Conservation (phyloP, 345 rosid genomes). For the Populus ilicifolia region DNA sequence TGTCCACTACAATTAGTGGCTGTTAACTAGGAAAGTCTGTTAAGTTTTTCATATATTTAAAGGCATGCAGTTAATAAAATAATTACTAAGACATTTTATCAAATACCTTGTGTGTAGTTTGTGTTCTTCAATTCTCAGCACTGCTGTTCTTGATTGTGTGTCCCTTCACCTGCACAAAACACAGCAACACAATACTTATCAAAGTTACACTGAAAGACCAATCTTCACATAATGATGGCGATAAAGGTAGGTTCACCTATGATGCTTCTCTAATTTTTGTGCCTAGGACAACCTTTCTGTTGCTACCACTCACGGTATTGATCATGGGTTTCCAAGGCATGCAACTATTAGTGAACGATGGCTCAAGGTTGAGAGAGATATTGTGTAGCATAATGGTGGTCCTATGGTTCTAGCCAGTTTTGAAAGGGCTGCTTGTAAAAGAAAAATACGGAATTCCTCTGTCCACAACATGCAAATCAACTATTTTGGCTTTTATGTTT, state of each 20-base stretch:
- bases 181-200: too few species aligned
- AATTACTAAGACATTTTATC: too few species aligned
- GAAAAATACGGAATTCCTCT: conserved; percentile 59
- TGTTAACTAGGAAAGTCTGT: too few species aligned
- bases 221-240: conserved; percentile 4
- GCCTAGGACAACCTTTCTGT: conserved; percentile 48
- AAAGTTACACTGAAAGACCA: conserved; percentile 50
- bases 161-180: too few species aligned
- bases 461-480: conserved; percentile 46
- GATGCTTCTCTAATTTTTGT: conserved; percentile 41
- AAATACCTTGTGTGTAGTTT: too few species aligned
- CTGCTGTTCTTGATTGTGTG: too few species aligned
- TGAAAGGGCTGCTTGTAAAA: conserved; percentile 45
- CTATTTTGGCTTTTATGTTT: conserved; percentile 33
- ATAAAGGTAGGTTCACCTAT: conserved; percentile 34
- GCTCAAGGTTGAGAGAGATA: conserved; percentile 38
- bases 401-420: conserved; percentile 41
- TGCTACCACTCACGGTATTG: conserved; percentile 40
- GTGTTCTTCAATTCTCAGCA: too few species aligned
- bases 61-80: too few species aligned
- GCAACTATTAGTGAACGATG: neutral
- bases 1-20: too few species aligned
- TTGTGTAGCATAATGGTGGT: conserved; percentile 36
- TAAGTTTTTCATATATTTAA: too few species aligned
- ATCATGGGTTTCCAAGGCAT: conserved; percentile 9